Evolutionary conservation across 805 yeast species (phyloP).

Genomic region (Diddensiella caesifluorescens): DNA sequence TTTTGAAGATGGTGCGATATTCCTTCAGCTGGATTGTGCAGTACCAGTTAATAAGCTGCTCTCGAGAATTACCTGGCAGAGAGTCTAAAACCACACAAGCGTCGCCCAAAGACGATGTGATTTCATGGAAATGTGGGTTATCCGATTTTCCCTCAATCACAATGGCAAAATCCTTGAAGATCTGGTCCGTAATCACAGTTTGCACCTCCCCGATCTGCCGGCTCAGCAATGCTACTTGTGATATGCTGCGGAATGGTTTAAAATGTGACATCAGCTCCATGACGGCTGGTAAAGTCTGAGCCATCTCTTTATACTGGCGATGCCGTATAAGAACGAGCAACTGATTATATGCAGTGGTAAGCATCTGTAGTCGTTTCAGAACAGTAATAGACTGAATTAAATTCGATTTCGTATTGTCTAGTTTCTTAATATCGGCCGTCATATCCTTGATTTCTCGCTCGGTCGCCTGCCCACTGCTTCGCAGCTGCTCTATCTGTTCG

Average conservation of each 20-base stretch:
- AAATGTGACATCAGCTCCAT: conserved; percentile 67
- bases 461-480: conserved; percentile 46
- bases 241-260: conserved; percentile 75
- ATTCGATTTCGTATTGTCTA: conserved; percentile 81
- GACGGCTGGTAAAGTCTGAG: conserved; percentile 61
- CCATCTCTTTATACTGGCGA: conserved; percentile 49
- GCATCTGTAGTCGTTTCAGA: conserved; percentile 79
- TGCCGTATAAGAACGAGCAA: conserved; percentile 44
- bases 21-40: conserved; percentile 65
- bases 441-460: conserved; percentile 58
- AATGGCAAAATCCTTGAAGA: conserved; percentile 60
- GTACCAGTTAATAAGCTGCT: conserved; percentile 67
- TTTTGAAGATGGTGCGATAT: conserved; percentile 65
- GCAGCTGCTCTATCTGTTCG: conserved; percentile 43
- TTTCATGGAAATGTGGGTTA: conserved; percentile 10
- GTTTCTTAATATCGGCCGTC: conserved; percentile 69
- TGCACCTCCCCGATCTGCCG: conserved; percentile 56
- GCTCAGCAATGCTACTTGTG: conserved; percentile 65
- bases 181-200: conserved; percentile 57
- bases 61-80: conserved; percentile 44
- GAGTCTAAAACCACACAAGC: conserved; percentile 71
- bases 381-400: conserved; percentile 80
- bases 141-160: conserved; percentile 26
- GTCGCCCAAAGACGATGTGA: conserved; percentile 34
- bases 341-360: conserved; percentile 66